Evolutionary conservation across 441 rosid genomes (phyloP), one percentile per base, ranked within the genome.

Genomic region (Corymbia calophylla): DNA sequence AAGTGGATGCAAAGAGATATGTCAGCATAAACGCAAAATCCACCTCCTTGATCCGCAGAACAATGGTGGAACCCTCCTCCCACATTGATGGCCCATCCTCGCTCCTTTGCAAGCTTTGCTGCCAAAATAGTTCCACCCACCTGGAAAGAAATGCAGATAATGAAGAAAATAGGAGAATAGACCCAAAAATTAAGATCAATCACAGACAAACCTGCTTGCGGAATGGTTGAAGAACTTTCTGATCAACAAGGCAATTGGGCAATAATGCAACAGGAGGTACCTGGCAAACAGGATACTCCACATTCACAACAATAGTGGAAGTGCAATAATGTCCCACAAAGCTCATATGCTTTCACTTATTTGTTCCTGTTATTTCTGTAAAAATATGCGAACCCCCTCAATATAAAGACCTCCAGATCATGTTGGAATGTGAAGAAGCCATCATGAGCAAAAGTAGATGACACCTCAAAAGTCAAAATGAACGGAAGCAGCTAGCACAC

Each of bases 51-150:
- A 88, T 92, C 95, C 10, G 96, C 93, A 88, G 94, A 95, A 92
- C 99, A 98, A 91, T 98, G 99, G 95, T 97, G 99, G 92, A 98
- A 98, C 84, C 99, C 99, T 89, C 99, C 99, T 86, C 99, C 99
- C 14, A 98, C 91, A 91, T 98, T 98, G 87, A 98, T 95, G 53
- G 99, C 99, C 99, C 99, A 97, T 90, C 99, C 98, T 89, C 91
- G 96, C 90, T 98, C 98, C 90, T 91, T 93, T 8, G 99, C 99
- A 31, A 98, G 96, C 91, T 96, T 98, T 62, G 96, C 99, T 17
- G 99, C 99, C 92, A 98, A 91, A 88, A 97, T 93, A 58, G 99
- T 96, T 87, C 99, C 99, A 90, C 99, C 99, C 48, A 95, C 99
- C 99, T 98, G 91, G 53, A 89, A 88, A 88, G 86, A 70, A 88